Evolutionary conservation across 805 yeast genomes (phyloP).

Genomic region (Metschnikowia lachancei): DNA sequence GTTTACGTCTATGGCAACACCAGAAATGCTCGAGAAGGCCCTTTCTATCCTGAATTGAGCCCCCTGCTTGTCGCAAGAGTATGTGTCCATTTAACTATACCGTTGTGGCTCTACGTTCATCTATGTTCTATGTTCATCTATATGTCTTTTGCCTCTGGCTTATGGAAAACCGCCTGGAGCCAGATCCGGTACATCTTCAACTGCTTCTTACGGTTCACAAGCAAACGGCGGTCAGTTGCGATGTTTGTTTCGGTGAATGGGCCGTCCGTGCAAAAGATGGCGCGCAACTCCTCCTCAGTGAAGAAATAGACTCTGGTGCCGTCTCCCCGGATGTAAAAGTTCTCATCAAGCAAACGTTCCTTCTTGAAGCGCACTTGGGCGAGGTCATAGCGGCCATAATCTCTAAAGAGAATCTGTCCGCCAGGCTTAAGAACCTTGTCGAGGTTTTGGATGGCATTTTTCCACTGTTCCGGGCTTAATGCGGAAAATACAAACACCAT

Average conservation of each 20-base stretch:
- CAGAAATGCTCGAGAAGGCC: no score
- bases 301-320: constrained; percentile 97
- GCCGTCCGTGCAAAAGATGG: constrained; percentile 53
- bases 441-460: constrained; percentile 69
- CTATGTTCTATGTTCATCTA: no score
- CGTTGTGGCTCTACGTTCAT: no score
- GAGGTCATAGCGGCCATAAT: constrained; percentile 92
- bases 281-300: constrained; percentile 84
- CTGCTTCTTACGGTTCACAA: constrained; percentile 89
- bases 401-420: constrained; percentile 84
- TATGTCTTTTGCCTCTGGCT: no score
- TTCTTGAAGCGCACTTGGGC: constrained; percentile 94
- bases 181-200: constrained; percentile 95
- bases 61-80: no score
- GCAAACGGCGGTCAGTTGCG: constrained; percentile 84
- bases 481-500: constrained; percentile 95
- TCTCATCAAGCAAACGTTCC: constrained; percentile 81
- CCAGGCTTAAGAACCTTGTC: constrained; percentile 83
- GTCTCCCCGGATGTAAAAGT: constrained; percentile 95
- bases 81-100: no score
- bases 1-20: no score
- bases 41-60: no score
- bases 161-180: constrained; percentile 83
- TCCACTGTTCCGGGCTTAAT: constrained; percentile 88
- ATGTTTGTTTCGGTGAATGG: constrained; percentile 69